phyloP scores from a whole-genome alignment of 768 basidiomycete species.

The Amanita muscaria region DNA sequence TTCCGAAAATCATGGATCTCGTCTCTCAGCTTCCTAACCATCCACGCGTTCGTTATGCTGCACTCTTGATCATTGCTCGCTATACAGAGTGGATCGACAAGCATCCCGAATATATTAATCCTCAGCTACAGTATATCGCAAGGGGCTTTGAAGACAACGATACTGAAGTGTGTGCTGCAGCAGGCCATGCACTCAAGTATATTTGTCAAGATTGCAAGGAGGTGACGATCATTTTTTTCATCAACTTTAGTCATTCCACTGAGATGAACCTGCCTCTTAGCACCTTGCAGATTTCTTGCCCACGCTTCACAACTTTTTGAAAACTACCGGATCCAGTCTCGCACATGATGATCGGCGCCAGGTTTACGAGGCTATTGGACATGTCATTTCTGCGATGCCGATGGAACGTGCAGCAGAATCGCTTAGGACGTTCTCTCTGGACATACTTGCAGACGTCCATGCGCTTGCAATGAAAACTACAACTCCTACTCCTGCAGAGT shows the following conservation, averaged over 20 bases:
- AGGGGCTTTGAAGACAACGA: conserved; percentile 81
- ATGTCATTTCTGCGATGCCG: conserved; percentile 91
- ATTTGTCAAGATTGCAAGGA: conserved; percentile 94
- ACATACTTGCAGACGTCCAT: conserved; percentile 75
- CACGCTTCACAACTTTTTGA: conserved; percentile 83
- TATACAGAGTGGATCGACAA: conserved; percentile 95
- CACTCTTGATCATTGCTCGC: conserved; percentile 87
- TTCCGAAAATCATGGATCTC: conserved; percentile 96
- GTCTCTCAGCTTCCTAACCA: conserved; percentile 85
- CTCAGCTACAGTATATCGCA: conserved; percentile 86
- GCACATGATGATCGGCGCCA: conserved; percentile 82
- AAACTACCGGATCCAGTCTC: conserved; percentile 69
- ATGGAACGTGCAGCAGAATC: conserved; percentile 82
- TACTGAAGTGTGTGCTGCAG: conserved; percentile 81
- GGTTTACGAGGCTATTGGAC: conserved; percentile 92
- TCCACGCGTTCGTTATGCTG: conserved; percentile 90
- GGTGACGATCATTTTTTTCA: no score
- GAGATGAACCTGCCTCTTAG: conserved; percentile 26
- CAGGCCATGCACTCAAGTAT: conserved; percentile 93
- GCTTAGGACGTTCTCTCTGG: conserved; percentile 77
- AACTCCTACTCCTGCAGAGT: conserved; percentile 58
- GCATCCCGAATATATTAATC: conserved; percentile 80
- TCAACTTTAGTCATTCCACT: no score
- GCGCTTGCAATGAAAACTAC: conserved; percentile 43
- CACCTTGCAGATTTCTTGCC: conserved; percentile 90